Evolutionary conservation across 306 rosid species (phyloP), one percentile per base, ranked within the genome.

Genomic region (Geum urbanum): DNA sequence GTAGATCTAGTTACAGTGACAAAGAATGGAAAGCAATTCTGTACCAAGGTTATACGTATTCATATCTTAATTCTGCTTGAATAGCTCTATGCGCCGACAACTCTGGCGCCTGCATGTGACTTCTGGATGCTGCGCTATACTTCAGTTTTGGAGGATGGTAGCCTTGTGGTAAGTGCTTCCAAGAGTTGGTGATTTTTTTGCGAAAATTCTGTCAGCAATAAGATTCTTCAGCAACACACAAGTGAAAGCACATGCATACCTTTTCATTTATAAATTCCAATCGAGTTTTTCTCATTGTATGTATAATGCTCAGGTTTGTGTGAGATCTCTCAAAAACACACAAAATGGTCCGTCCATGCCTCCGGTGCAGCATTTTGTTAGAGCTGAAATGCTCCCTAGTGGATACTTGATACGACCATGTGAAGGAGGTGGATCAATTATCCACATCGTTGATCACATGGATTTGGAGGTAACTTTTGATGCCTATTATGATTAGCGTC

Each of bases 321-420:
- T 82, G 84, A 90, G 94, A 75, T 92, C 98, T 58, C 97, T 92
- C 69, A 90, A 92, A 74, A 90, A 90, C 78, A 92, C 97, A 49
- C 97, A 90, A 77, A 92, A 92, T 83, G 97, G 98, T 67, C 96
- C 97, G 58, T 85, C 87, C 79, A 92, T 92, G 96, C 98, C 98
- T 69, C 84, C 98, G 0, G 97, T 92, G 87, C 98, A 91, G 82
- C 97, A 86, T 82, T 92, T 92, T 81, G 94, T 90, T 49, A 86
- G 98, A 82, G 97, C 94, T 64, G 98, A 92, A 72, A 86, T 92
- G 94, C 86, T 92, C 74, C 91, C 98, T 54, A 86, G 98, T 72
- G 98, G 98, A 60, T 92, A 92, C 59, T 85, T 92, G 66, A 86
- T 90, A 72, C 86, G 98, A 41, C 97, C 98, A 71, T 92, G 98